Base-by-base conservation (phyloP, 495 filamentous ascomycete genomes). In the Podospora australis region DNA sequence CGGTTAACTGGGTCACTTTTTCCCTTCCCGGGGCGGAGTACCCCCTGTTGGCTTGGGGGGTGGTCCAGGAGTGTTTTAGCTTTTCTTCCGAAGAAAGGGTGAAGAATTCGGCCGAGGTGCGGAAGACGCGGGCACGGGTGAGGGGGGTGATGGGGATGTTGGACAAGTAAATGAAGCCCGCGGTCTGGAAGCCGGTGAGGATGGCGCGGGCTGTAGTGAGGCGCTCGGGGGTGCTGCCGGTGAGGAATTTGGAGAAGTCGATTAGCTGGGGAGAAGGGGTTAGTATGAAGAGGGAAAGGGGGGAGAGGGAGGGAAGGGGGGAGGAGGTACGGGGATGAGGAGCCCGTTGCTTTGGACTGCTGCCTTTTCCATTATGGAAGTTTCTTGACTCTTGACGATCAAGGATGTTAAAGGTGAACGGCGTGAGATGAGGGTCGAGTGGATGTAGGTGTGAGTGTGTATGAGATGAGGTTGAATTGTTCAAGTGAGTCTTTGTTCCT, bases 81-180 rank as follows among this genome's bases (percentile, higher is more conserved):
- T 96, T 97, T 42, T 86, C 69, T 13, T 70, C 66, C 51, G 77
- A 67, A 2, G 88, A 78, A 2, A 88, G 82, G 13, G 64, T 59
- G 66, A 97, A 97, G 75, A 95, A 95, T 25, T 68, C 64, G 34
- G 84, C 81, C 1, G 88, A 94, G 21, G 80, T 76, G 30, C 67
- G 56, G 63, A 96, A 96, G 45, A 87, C 79, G 20, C 65, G 60
- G 26, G 71, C 59, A 11, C 86, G 59, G n/a, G 75, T 73, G 13
- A 74, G 67, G 9, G 77, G 64, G 0, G 84, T 72, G 46, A 97
- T 86, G 22, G 78, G 70, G 57, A 88, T 84, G 59, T 90, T 81
- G 43, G 80, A 86, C 35, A 97, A 79, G 66, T 96, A 97, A 59
- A 96, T 78, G 67, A 96, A 97, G 25, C 91, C 91, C 4, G 88